A percentile compares a stretch with the other conserved stretches of the same genome.
Conservation (phyloP, 306 rosid genomes). For the Pachyrhizus erosus region DNA sequence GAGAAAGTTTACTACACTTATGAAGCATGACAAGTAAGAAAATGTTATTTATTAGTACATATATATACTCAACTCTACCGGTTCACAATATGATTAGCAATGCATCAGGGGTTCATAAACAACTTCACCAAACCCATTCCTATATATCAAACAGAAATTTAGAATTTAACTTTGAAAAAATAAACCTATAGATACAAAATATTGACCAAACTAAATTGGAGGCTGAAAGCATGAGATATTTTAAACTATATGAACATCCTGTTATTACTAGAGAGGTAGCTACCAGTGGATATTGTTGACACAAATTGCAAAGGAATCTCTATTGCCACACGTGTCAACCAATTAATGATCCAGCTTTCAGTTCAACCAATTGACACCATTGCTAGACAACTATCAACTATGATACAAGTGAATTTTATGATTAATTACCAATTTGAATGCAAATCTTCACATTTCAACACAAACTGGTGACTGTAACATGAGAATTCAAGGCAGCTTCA, state of each 20-base stretch:
- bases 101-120: slow-evolving; percentile 4
- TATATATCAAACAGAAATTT: slow-evolving; percentile 10
- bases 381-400: slow-evolving; percentile 16
- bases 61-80: neutral
- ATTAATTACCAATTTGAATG: slow-evolving; percentile 29
- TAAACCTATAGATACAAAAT: neutral
- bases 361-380: slow-evolving; percentile 15
- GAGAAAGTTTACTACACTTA: neutral
- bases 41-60: neutral
- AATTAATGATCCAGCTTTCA: slow-evolving; percentile 14
- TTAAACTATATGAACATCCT: slow-evolving; percentile 4
- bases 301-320: neutral
- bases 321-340: neutral
- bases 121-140: neutral
- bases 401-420: neutral
- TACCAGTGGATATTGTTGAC: slow-evolving; percentile 21
- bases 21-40: slow-evolving; percentile 33
- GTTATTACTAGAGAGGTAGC: slow-evolving; percentile 2
- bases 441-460: slow-evolving; percentile 40
- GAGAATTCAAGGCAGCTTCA: slow-evolving; percentile 71
- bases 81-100: slow-evolving; percentile 3
- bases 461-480: slow-evolving; percentile 62
- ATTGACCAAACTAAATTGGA: neutral
- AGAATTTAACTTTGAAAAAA: slow-evolving; percentile 13
- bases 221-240: slow-evolving; percentile 10